Evolutionary conservation across 176 grass and related monocot genomes (phyloP), one percentile per base, ranked within the genome.

Genomic region (Cenchrus americanus): DNA sequence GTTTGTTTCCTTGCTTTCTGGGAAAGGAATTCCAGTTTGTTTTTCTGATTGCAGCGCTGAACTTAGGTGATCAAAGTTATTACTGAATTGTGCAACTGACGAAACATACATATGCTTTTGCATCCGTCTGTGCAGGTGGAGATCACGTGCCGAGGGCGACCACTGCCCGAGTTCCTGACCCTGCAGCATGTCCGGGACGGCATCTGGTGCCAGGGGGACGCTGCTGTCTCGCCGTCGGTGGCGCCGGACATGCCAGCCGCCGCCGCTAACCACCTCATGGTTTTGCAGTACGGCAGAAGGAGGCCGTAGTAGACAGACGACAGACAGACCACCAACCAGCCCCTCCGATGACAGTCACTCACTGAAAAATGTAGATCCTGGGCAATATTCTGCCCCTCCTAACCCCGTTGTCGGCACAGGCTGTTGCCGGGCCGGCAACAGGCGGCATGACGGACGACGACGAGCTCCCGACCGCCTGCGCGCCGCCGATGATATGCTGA

Each of bases 261-360:
- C 88, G 59, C 78, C 41, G 78, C 78, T 92, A 80, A 88, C 74
- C 90, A 85, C 72, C 47, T 92, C 79, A 92, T 92, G 90, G 60
- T 85, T 82, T 88, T 92, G 86, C 90, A 92, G 78, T 92, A 92
- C 81, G 78, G 90, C 73, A 85, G 90, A 78, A 86, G 86, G 6
- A 86, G 86, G 6, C 58, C 59, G 0, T 86, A 73, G 86, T 87
- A 76, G 89, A 75, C 34, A 76, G 43, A 50, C 44, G 43, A 50
- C 44, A 24, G 42, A 53, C 71, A 73, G 70, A 73, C 14, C 14
- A 43, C 50, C 51, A 58, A 42, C 64, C 73, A 58, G 40, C 76
- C 50, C 10, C 48, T 53, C 48, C 24, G 64, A 14, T 80, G 66
- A 86, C 83, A 60, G 66, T 68, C 73, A 67, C 88, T 86, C 55